Percentiles rank a stretch among this genome's conserved stretches.
Evolutionary conservation across 768 basidiomycete genomes (phyloP).

Genomic region (Lyophyllum atratum): DNA sequence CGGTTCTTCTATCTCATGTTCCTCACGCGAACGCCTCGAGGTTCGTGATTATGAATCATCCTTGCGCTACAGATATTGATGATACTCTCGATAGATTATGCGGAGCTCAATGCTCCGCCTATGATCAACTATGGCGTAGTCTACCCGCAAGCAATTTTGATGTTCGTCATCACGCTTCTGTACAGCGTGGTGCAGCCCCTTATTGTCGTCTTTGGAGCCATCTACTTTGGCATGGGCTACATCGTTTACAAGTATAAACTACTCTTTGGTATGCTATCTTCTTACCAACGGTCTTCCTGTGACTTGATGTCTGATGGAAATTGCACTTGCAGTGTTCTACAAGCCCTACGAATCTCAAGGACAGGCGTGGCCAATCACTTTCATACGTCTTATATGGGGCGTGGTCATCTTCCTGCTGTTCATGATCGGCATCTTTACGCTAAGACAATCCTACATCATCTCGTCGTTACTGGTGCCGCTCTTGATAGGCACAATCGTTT

Average conservation of each 20-base stretch:
- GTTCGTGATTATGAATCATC: slow-evolving; percentile 36
- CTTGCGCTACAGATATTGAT: not conserved
- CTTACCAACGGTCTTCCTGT: not conserved
- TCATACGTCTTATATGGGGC: slow-evolving; percentile 89
- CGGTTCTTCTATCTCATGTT: slow-evolving; percentile 74
- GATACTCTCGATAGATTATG: slow-evolving; percentile 66
- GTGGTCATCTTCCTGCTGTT: slow-evolving; percentile 92
- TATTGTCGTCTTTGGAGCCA: slow-evolving; percentile 91
- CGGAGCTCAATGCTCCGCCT: slow-evolving; percentile 95
- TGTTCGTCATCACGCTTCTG: slow-evolving; percentile 92
- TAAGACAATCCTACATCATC: slow-evolving; percentile 47
- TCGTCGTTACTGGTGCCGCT: slow-evolving; percentile 73
- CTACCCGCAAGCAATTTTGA: slow-evolving; percentile 94
- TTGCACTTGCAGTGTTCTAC: slow-evolving; percentile 74
- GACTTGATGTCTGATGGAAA: not conserved
- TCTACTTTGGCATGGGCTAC: slow-evolving; percentile 96
- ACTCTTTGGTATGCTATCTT: slow-evolving; percentile 71
- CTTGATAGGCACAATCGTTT: slow-evolving; percentile 69
- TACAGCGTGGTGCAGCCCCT: slow-evolving; percentile 97
- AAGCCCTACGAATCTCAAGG: slow-evolving; percentile 98
- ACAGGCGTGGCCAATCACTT: slow-evolving; percentile 97
- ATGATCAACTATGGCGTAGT: slow-evolving; percentile 98
- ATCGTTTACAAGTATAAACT: slow-evolving; percentile 99
- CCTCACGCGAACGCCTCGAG: slow-evolving; percentile 87
- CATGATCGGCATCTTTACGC: slow-evolving; percentile 94